These are phyloP conservation scores for Plectranthus barbatus DNA, from an alignment of 257 asterid genomes.

Conservation along the genomic window DNA sequence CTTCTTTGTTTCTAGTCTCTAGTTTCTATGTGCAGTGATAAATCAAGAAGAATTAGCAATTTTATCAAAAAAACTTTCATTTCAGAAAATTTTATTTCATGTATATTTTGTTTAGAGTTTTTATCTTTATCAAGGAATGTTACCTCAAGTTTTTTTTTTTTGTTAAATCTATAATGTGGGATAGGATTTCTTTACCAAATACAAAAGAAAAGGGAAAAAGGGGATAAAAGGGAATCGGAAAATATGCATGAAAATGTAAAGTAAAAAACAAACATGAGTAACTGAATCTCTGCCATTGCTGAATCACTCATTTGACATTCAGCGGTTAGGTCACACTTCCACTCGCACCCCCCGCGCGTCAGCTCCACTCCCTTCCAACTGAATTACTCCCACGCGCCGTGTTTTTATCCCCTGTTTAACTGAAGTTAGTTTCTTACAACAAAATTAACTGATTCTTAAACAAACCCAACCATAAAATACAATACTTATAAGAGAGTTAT, in stretches of 20 bases:
- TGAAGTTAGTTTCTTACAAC: conserved; percentile 24
- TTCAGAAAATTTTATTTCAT: too few relatives aligned
- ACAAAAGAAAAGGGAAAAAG: conserved; percentile 13
- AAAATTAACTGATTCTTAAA: conserved; percentile 41
- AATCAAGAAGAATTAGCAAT: too few relatives aligned
- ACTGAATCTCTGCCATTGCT: conserved; percentile 33
- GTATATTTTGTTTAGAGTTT: too few relatives aligned
- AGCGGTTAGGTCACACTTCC: conserved; percentile 26
- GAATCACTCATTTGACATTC: conserved; percentile 56
- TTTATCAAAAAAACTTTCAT: too few relatives aligned
- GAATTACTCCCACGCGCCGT: conserved; percentile 9
- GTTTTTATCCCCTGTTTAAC: background rate
- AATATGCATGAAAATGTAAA: conserved; percentile 14
- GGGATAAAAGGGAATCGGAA: conserved; percentile 2
- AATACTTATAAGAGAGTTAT: too few relatives aligned
- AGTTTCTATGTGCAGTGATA: too few relatives aligned
- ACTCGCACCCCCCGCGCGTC: conserved; percentile 22
- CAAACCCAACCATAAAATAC: conserved; percentile 29
- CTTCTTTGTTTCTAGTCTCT: too few relatives aligned
- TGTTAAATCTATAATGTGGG: too few relatives aligned
- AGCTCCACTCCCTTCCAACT: too few relatives aligned
- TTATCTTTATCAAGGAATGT: too few relatives aligned
- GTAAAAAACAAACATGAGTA: conserved; percentile 48
- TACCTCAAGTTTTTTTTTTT: too few relatives aligned
- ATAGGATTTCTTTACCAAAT: too few relatives aligned